These are phyloP conservation scores for Fusarium pseudocircinatum DNA, from an alignment of 2,329 filamentous ascomycete species.

Conservation along the genomic window DNA sequence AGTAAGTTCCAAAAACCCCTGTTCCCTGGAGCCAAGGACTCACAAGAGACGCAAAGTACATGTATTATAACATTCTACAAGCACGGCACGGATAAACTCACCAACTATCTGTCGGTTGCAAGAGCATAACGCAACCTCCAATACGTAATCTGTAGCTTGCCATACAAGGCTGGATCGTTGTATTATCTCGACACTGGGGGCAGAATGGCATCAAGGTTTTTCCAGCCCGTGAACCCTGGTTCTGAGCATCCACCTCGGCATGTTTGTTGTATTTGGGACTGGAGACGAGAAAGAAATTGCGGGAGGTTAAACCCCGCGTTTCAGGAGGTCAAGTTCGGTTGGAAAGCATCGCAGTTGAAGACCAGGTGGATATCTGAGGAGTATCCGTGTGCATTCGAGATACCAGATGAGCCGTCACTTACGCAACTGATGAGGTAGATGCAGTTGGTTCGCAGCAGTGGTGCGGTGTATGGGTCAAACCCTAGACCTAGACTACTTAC, in stretches of 20 bases:
- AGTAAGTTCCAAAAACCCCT: background rate
- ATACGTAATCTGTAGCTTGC: background rate
- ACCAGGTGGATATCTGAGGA: background rate
- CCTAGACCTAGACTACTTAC: background rate
- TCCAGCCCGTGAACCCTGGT: slow-evolving; percentile 21
- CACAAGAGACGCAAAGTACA: background rate
- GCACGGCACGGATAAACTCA: background rate
- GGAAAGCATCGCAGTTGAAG: background rate
- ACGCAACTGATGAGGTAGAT: background rate
- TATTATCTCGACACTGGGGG: slow-evolving; percentile 17
- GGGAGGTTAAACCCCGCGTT: slow-evolving; percentile 22
- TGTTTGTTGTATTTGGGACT: slow-evolving; percentile 1
- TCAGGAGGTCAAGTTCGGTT: slow-evolving; percentile 5
- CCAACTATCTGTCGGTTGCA: background rate
- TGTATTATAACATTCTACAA: background rate
- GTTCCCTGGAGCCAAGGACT: background rate
- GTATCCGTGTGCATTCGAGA: background rate
- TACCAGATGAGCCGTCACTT: background rate
- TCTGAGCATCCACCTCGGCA: slow-evolving; percentile 23
- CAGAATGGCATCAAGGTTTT: slow-evolving; percentile 29
- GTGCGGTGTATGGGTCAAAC: background rate
- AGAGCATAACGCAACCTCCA: background rate
- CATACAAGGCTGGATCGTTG: background rate
- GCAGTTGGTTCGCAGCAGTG: background rate
- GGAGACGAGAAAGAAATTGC: background rate